Conservation (phyloP, 495 filamentous ascomycete genomes). For the Amniculicola lignicola region DNA sequence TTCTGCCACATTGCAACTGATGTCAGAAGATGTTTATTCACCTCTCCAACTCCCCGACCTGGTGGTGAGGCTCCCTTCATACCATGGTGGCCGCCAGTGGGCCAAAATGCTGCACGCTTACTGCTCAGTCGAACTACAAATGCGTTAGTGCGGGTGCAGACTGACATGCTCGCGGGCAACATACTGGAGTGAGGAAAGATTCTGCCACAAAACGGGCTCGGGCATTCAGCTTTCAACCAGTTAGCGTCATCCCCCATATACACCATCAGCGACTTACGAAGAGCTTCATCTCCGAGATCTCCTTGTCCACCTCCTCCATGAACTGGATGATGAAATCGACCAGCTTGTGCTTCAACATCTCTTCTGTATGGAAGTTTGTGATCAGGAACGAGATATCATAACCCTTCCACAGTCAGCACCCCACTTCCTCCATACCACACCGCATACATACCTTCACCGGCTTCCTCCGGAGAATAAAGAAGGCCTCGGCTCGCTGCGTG, state of each 20-base stretch:
- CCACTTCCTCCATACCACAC: neutral
- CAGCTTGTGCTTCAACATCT: constrained; percentile 96
- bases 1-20: no score
- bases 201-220: constrained; percentile 97
- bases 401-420: constrained; percentile 55
- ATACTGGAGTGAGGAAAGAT: constrained; percentile 92
- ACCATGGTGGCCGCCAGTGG: no score
- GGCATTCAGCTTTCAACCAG: constrained; percentile 74
- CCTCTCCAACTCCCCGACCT: no score
- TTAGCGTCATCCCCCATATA: neutral
- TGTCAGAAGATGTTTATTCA: no score
- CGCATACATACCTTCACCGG: constrained; percentile 71
- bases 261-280: constrained; percentile 63
- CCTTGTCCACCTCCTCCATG: constrained; percentile 99
- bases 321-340: constrained; percentile 99
- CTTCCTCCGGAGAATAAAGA: constrained; percentile 94
- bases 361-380: constrained; percentile 96
- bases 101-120: no score
- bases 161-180: constrained; percentile 33
- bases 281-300: constrained; percentile 99
- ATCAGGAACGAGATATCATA: constrained; percentile 99
- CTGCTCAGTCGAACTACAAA: constrained; percentile 24
- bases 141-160: neutral
- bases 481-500: constrained; percentile 92
- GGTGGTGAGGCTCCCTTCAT: no score